These are phyloP conservation scores for Lentithecium fluviatile DNA, from an alignment of 495 filamentous ascomycete genomes.

Conservation along the genomic window DNA sequence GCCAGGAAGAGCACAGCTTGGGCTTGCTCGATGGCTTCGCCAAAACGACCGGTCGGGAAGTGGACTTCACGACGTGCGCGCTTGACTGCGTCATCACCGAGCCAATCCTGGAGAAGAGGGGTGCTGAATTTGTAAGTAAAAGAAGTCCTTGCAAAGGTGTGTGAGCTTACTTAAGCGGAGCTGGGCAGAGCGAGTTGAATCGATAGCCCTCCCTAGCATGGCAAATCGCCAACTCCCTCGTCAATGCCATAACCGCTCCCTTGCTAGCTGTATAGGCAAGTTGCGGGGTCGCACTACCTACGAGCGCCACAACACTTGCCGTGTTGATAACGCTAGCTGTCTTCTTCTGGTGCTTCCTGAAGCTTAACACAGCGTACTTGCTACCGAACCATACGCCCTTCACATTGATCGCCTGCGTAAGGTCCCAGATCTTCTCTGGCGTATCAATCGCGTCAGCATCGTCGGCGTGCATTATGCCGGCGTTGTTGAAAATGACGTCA, in stretches of 20 bases:
- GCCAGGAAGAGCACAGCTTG: conserved; percentile 92
- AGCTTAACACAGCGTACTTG: conserved; percentile 84
- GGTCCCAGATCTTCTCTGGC: conserved; percentile 89
- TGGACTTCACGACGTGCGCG: conserved; percentile 85
- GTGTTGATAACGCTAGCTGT: conserved; percentile 89
- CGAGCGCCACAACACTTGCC: conserved; percentile 86
- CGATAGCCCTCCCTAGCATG: conserved; percentile 70
- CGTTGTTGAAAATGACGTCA: conserved; percentile 98
- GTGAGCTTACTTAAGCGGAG: conserved; percentile 71
- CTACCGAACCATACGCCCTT: conserved; percentile 97
- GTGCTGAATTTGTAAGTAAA: conserved; percentile 47
- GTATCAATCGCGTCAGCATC: conserved; percentile 85
- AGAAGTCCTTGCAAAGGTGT: background rate
- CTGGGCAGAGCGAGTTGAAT: conserved; percentile 91
- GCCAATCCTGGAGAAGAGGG: conserved; percentile 88
- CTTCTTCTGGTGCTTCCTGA: conserved; percentile 77
- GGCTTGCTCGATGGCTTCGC: conserved; percentile 93
- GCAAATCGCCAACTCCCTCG: conserved; percentile 48
- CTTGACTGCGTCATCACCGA: conserved; percentile 85
- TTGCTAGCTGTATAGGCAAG: conserved; percentile 94
- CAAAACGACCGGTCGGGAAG: conserved; percentile 92
- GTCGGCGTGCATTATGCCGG: conserved; percentile 91
- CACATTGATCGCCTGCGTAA: conserved; percentile 92
- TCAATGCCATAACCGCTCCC: conserved; percentile 80
- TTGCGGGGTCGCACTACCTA: conserved; percentile 92